These are phyloP conservation scores for Exutisphaerella laricina DNA, from an alignment of 2,329 filamentous ascomycete genomes.

Conservation along the genomic window DNA sequence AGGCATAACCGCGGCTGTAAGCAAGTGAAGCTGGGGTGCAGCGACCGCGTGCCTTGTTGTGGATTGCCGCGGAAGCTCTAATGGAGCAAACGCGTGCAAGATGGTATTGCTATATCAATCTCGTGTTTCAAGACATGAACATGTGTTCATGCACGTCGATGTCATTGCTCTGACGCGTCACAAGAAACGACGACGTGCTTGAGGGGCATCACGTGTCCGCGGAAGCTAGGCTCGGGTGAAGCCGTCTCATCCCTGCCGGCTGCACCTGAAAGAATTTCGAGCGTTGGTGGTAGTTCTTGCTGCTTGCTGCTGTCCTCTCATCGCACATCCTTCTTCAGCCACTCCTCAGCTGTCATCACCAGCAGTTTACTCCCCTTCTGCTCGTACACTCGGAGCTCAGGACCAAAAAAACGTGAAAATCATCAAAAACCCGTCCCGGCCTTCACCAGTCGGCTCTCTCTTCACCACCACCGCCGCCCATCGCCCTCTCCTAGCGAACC, in stretches of 20 bases:
- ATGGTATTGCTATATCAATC: too few relatives aligned
- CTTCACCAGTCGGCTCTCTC: slow-evolving; percentile 21
- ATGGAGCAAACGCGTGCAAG: too few relatives aligned
- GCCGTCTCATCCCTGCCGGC: neutral
- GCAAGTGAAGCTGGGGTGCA: slow-evolving; percentile 1
- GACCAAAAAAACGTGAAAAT: slow-evolving; percentile 38
- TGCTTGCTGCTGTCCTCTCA: slow-evolving; percentile 3
- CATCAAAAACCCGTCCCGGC: slow-evolving; percentile 28
- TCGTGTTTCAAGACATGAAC: too few relatives aligned
- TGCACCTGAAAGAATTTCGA: neutral
- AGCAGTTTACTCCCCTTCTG: slow-evolving; percentile 13
- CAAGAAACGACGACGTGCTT: too few relatives aligned
- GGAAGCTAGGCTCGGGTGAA: neutral
- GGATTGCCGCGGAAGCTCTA: too few relatives aligned
- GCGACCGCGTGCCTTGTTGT: too few relatives aligned
- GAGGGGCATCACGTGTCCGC: too few relatives aligned
- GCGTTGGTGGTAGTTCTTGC: neutral
- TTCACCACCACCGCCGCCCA: slow-evolving; percentile 1
- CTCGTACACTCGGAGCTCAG: slow-evolving; percentile 21
- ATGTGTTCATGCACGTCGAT: slow-evolving; percentile 3
- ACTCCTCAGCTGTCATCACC: slow-evolving; percentile 7
- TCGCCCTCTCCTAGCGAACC: slow-evolving; percentile 2
- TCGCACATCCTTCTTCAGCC: slow-evolving; percentile 7
- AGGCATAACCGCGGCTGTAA: slow-evolving; percentile 4
- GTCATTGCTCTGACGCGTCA: too few relatives aligned